phyloP scores from a whole-genome alignment of 345 rosid genomes.

The Gossypium longicalyx region DNA sequence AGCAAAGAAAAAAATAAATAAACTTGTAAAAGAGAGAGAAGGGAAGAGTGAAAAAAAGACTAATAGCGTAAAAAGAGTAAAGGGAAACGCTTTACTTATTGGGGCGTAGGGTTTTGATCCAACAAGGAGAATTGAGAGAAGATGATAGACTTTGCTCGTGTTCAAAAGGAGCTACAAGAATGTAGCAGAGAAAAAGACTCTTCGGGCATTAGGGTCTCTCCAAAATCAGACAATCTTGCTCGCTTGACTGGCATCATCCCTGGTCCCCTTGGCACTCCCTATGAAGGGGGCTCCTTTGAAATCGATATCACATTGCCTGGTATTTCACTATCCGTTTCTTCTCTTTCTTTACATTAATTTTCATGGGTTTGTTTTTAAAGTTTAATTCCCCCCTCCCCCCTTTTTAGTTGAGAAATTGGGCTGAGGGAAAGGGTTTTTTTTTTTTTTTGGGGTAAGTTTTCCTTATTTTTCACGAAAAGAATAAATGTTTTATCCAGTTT shows the following conservation, averaged over 20 bases:
- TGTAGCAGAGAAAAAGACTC: slow-evolving; percentile 25
- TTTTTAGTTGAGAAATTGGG: background rate
- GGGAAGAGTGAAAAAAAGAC: background rate
- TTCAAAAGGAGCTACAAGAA: slow-evolving; percentile 12
- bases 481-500: background rate
- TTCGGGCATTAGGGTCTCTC: slow-evolving; percentile 71
- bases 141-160: slow-evolving; percentile 13
- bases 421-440: background rate
- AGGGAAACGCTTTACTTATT: background rate
- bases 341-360: background rate
- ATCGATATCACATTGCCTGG: slow-evolving; percentile 52
- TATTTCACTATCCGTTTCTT: background rate
- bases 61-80: background rate
- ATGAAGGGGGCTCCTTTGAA: slow-evolving; percentile 86
- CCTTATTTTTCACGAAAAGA: background rate
- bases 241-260: slow-evolving; percentile 76
- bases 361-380: slow-evolving; percentile 1
- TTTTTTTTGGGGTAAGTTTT: background rate
- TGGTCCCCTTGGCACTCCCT: slow-evolving; percentile 85
- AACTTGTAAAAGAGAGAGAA: background rate
- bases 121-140: background rate
- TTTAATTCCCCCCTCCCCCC: background rate
- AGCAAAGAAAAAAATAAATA: background rate
- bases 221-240: slow-evolving; percentile 67
- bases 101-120: slow-evolving; percentile 3